phyloP scores from a whole-genome alignment of 192 early-diverging fungal genomes.

The Podila clonocystis region DNA sequence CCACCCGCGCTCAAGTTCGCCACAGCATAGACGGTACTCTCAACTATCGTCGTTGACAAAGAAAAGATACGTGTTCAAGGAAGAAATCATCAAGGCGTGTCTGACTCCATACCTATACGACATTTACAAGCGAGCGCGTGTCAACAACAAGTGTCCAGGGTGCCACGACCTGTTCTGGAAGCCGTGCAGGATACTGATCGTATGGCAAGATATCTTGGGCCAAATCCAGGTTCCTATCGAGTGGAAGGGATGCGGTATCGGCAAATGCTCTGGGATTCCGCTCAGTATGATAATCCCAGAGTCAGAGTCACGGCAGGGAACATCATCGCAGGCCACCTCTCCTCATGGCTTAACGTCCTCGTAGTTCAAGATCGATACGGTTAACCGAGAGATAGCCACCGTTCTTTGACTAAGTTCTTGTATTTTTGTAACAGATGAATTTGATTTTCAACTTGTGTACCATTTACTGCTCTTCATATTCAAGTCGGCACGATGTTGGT shows the following conservation, averaged over 20 bases:
- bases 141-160: constrained; percentile 27
- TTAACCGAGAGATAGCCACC: too few species aligned
- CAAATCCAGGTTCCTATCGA: constrained; percentile 23
- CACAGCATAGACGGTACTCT: neutral
- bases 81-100: constrained; percentile 22
- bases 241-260: constrained; percentile 48
- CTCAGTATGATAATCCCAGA: too few species aligned
- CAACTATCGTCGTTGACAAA: neutral
- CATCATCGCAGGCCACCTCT: neutral
- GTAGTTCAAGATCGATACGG: too few species aligned
- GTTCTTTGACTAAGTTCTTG: too few species aligned
- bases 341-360: too few species aligned
- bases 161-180: constrained; percentile 33
- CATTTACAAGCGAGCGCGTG: constrained; percentile 18
- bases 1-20: too few species aligned
- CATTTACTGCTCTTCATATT: too few species aligned
- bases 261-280: constrained; percentile 25
- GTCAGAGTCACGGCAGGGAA: neutral
- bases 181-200: constrained; percentile 25
- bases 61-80: constrained; percentile 14
- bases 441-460: too few species aligned
- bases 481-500: too few species aligned
- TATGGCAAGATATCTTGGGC: constrained; percentile 44
- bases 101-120: constrained; percentile 38
- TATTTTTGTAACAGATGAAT: too few species aligned